Percentiles rank a stretch among this genome's conserved stretches.
Conservation (phyloP, 495 filamentous ascomycete species). For the Pseudotulostoma volvatum region DNA sequence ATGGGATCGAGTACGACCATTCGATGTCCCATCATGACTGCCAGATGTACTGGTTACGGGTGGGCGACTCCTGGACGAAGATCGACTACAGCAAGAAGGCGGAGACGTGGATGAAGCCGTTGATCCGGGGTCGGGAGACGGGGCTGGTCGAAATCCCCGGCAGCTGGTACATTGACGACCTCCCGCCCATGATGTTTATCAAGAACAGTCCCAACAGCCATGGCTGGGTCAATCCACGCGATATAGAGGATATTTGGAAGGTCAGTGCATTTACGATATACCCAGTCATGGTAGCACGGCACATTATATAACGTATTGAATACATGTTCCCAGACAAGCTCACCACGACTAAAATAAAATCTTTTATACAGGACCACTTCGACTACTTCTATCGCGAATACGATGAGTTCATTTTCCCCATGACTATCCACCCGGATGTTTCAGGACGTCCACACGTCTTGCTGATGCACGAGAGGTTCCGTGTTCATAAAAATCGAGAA, state of each 20-base stretch:
- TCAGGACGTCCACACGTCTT: slow-evolving; percentile 49
- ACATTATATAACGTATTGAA: too few species aligned
- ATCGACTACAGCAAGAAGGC: slow-evolving; percentile 45
- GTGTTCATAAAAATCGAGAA: background rate
- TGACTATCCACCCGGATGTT: slow-evolving; percentile 56
- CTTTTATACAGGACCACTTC: slow-evolving; percentile 37
- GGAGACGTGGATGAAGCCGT: slow-evolving; percentile 50
- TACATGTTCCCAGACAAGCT: too few species aligned
- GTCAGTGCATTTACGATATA: slow-evolving; percentile 8
- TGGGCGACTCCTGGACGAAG: slow-evolving; percentile 44
- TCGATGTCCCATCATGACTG: slow-evolving; percentile 51
- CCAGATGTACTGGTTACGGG: slow-evolving; percentile 46
- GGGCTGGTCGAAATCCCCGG: slow-evolving; percentile 50
- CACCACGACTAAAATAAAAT: background rate
- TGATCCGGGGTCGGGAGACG: slow-evolving; percentile 34
- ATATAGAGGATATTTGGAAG: slow-evolving; percentile 42
- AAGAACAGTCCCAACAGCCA: slow-evolving; percentile 42
- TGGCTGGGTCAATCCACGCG: slow-evolving; percentile 44
- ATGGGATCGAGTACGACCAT: slow-evolving; percentile 57
- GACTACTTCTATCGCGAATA: slow-evolving; percentile 57
- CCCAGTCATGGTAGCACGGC: too few species aligned
- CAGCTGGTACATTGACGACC: slow-evolving; percentile 53
- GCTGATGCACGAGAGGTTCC: slow-evolving; percentile 42
- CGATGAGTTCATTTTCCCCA: slow-evolving; percentile 53
- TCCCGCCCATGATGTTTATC: slow-evolving; percentile 47